A percentile compares a stretch with the other conserved stretches of the same genome.
phyloP scores from a whole-genome alignment of 371 early-diverging fungal genomes.

The Mucor velutinosus region DNA sequence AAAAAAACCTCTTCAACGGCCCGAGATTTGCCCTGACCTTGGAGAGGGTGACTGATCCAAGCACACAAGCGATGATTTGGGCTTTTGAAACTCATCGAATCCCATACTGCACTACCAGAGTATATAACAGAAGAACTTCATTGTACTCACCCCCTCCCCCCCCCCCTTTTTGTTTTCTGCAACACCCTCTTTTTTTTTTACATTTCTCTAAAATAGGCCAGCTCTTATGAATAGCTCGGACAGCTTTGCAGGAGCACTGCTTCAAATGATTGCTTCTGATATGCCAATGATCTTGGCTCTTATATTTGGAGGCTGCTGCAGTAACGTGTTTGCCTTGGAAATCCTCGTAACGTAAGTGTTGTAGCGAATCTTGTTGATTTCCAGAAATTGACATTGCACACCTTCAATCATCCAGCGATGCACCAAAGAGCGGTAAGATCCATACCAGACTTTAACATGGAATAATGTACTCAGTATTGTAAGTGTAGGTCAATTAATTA shows the following conservation, averaged over 20 bases:
- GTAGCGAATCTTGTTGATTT: neutral
- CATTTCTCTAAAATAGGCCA: neutral
- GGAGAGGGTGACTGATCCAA: neutral
- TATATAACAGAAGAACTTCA: neutral
- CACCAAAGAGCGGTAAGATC: constrained; percentile 73
- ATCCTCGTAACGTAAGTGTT: constrained; percentile 63
- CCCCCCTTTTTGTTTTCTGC: neutral
- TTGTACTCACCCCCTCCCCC: neutral
- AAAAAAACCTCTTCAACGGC: neutral
- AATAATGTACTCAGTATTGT: neutral
- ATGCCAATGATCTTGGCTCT: constrained; percentile 57
- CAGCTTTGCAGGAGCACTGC: constrained; percentile 7
- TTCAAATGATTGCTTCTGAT: constrained; percentile 36
- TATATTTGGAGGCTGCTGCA: constrained; percentile 91
- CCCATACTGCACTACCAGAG: neutral
- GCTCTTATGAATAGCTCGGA: constrained; percentile 13
- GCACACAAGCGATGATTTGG: neutral
- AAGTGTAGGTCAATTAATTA: constrained; percentile 70
- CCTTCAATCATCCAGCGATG: constrained; percentile 48
- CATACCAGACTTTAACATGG: neutral
- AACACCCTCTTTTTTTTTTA: neutral
- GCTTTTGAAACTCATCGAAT: neutral
- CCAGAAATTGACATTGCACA: neutral
- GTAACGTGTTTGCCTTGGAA: constrained; percentile 87
- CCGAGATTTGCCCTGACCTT: neutral